A percentile compares a stretch with the other conserved stretches of the same genome.
Conservation (phyloP, 116 monocot genomes). For the Trichopus zeylanicus region DNA sequence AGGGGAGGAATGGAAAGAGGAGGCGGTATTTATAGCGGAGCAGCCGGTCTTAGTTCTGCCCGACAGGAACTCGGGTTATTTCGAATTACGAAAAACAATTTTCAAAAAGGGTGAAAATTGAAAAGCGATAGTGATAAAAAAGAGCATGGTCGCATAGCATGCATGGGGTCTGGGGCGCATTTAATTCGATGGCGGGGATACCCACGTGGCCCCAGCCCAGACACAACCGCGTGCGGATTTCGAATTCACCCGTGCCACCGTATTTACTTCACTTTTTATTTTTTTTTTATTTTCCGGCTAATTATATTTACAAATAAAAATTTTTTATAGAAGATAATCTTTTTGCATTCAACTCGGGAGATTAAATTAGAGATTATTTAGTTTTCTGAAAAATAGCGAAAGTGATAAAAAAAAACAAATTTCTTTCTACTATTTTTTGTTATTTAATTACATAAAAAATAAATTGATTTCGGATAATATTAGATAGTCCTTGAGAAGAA, state of each 20-base stretch:
- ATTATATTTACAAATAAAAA: no score
- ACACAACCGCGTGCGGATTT: neutral
- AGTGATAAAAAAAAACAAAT: no score
- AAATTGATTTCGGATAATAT: no score
- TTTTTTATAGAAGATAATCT: no score
- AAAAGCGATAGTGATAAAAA: neutral
- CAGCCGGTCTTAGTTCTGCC: constrained; percentile 27
- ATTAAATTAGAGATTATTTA: no score
- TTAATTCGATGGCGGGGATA: constrained; percentile 7
- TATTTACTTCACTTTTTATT: neutral
- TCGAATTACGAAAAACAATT: neutral
- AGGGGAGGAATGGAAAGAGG: neutral
- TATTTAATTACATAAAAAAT: no score
- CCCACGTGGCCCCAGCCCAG: neutral
- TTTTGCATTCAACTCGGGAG: no score
- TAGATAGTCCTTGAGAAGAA: no score
- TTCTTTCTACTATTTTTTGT: no score
- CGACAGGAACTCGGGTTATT: constrained; percentile 20
- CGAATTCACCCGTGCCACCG: neutral
- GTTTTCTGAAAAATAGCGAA: no score
- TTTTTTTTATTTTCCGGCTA: neutral
- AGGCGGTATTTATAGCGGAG: constrained; percentile 22
- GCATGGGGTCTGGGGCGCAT: constrained; percentile 7
- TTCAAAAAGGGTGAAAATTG: no score
- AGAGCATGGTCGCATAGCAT: neutral